Evolutionary conservation across 2,329 filamentous ascomycete genomes (phyloP).

Genomic region (Penicillium hordei): DNA sequence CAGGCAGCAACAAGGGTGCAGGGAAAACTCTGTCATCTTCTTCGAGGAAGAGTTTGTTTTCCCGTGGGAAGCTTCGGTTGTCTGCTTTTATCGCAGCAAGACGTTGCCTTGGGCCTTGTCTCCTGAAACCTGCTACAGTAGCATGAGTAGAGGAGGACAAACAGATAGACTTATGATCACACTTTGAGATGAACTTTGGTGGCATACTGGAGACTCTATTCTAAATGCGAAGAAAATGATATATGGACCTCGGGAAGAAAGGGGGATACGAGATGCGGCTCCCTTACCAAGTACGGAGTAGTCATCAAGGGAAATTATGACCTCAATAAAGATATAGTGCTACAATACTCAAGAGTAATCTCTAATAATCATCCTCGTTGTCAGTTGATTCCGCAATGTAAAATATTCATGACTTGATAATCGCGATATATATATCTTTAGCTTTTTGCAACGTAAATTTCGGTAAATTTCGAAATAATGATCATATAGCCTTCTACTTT

Average conservation of each 20-base stretch:
- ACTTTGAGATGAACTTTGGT: not conserved
- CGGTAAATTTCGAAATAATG: too few relatives aligned
- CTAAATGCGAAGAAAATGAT: too few relatives aligned
- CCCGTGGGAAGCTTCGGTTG: not conserved
- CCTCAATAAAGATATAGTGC: not conserved
- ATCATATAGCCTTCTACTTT: too few relatives aligned
- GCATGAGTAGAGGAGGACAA: conserved; percentile 36
- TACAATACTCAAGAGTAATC: not conserved
- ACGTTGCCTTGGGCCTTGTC: conserved; percentile 26
- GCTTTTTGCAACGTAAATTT: too few relatives aligned
- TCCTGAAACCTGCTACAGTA: conserved; percentile 34
- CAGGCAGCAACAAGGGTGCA: conserved; percentile 59
- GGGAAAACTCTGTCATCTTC: conserved; percentile 49
- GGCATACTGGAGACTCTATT: not conserved
- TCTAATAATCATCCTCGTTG: too few relatives aligned
- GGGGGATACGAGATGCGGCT: not conserved
- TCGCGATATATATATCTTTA: too few relatives aligned
- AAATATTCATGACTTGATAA: too few relatives aligned
- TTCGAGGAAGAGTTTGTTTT: not conserved
- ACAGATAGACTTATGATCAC: conserved; percentile 11
- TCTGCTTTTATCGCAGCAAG: conserved; percentile 20
- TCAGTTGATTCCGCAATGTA: too few relatives aligned
- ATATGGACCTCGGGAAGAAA: not conserved
- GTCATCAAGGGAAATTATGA: not conserved
- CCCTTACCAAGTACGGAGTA: too few relatives aligned